These are phyloP conservation scores for Zygotorulaspora florentina DNA, from an alignment of 805 yeast species.

Conservation along the genomic window DNA sequence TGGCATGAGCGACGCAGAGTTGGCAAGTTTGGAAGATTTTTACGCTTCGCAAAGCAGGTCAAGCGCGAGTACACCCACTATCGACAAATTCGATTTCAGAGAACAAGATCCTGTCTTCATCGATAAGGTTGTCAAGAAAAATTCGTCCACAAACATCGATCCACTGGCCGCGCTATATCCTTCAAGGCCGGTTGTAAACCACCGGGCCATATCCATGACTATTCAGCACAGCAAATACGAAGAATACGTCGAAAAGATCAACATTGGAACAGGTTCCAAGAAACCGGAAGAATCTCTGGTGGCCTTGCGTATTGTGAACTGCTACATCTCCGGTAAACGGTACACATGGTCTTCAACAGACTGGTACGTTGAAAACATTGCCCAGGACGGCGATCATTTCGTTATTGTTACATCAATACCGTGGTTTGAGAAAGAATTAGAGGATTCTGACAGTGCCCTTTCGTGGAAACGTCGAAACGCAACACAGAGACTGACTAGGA, in stretches of 20 bases:
- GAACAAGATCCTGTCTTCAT: constrained; percentile 25
- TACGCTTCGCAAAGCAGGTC: constrained; percentile 28
- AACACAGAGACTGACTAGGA: constrained; percentile 5
- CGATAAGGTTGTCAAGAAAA: constrained; percentile 9
- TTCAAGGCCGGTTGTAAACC: constrained; percentile 31
- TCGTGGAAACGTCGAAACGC: constrained; percentile 2
- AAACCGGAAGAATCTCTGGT: constrained; percentile 9
- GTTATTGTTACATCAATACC: constrained; percentile 55
- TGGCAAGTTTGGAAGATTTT: constrained; percentile 28
- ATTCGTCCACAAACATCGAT: constrained; percentile 12
- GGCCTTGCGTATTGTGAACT: constrained; percentile 39
- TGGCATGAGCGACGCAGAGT: constrained; percentile 33
- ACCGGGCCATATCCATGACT: constrained; percentile 30
- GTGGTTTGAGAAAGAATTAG: constrained; percentile 25
- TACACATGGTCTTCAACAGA: constrained; percentile 77
- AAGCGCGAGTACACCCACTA: constrained; percentile 14
- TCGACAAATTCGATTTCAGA: constrained; percentile 32
- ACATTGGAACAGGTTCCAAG: constrained; percentile 4
- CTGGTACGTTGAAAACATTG: constrained; percentile 54
- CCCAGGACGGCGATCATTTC: constrained; percentile 61
- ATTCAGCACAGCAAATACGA: constrained; percentile 19
- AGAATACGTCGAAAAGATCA: constrained; percentile 11
- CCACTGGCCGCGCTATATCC: constrained; percentile 31
- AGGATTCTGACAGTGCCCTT: constrained; percentile 9
- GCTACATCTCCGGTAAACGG: constrained; percentile 58